Evolutionary conservation across 768 basidiomycete species (phyloP).

Genomic region (Serendipita indica): DNA sequence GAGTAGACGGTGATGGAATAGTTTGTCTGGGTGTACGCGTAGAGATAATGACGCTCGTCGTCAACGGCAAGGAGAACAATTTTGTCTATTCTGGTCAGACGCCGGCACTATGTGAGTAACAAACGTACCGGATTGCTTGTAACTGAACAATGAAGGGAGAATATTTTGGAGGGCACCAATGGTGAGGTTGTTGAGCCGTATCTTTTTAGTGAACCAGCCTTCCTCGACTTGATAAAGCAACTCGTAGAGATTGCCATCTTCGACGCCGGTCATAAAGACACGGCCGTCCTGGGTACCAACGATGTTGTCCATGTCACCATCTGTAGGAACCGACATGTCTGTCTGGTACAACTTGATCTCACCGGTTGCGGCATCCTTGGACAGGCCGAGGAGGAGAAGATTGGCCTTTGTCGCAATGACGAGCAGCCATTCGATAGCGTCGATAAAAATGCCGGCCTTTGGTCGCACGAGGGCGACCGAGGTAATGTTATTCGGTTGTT

Average conservation of each 20-base stretch:
- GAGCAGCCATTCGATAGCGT: constrained; percentile 77
- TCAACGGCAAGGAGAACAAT: constrained; percentile 58
- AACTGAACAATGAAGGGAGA: constrained; percentile 37
- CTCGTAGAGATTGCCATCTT: constrained; percentile 84
- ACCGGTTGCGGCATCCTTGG: constrained; percentile 35
- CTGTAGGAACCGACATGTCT: constrained; percentile 62
- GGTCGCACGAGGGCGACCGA: constrained; percentile 80
- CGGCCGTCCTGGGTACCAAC: constrained; percentile 66
- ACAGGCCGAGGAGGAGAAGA: constrained; percentile 69
- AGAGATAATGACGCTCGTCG: constrained; percentile 52
- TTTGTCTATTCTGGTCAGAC: constrained; percentile 37
- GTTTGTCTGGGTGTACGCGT: constrained; percentile 54
- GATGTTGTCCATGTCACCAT: constrained; percentile 70
- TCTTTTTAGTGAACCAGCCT: constrained; percentile 82
- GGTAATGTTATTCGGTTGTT: constrained; percentile 80
- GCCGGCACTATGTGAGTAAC: neutral
- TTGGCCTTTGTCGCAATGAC: constrained; percentile 80
- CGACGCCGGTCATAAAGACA: constrained; percentile 78
- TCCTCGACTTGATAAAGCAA: constrained; percentile 81
- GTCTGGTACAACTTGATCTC: constrained; percentile 85
- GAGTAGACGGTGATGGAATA: constrained; percentile 22
- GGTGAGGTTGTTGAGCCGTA: constrained; percentile 78
- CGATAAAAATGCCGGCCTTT: constrained; percentile 75
- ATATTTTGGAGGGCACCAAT: constrained; percentile 64
- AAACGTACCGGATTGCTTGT: neutral